These are phyloP conservation scores for Biancaea sappan DNA, from an alignment of 306 rosid genomes.

Conservation along the genomic window DNA sequence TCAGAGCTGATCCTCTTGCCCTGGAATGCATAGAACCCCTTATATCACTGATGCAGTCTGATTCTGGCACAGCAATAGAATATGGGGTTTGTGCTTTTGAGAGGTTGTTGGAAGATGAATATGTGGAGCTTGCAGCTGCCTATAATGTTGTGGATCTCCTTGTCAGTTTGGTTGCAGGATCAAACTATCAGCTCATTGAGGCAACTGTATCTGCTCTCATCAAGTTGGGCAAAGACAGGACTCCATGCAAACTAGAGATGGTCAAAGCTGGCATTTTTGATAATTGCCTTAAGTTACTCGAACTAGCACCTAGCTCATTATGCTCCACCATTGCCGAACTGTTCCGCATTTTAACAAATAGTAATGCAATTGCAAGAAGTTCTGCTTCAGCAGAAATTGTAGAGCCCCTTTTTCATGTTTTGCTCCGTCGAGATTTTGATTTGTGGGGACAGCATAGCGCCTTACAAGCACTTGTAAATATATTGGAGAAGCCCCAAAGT, in stretches of 20 bases:
- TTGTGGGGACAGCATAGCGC: slow-evolving; percentile 99
- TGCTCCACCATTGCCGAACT: slow-evolving; percentile 94
- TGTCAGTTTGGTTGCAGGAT: slow-evolving; percentile 81
- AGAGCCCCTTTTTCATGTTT: slow-evolving; percentile 93
- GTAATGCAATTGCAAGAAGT: slow-evolving; percentile 90
- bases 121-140: slow-evolving; percentile 79
- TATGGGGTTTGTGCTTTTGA: slow-evolving; percentile 91
- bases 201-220: slow-evolving; percentile 78
- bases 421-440: slow-evolving; percentile 79
- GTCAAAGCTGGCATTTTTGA: slow-evolving; percentile 79
- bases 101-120: slow-evolving; percentile 87
- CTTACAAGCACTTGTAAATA: slow-evolving; percentile 96
- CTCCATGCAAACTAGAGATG: slow-evolving; percentile 80
- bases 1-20: slow-evolving; percentile 76
- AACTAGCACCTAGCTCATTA: slow-evolving; percentile 78
- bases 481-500: slow-evolving; percentile 97
- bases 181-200: slow-evolving; percentile 74
- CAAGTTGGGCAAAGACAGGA: slow-evolving; percentile 91
- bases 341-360: slow-evolving; percentile 91
- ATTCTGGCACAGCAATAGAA: slow-evolving; percentile 62
- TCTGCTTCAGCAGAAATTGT: slow-evolving; percentile 83
- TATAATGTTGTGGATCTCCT: slow-evolving; percentile 77
- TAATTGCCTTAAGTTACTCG: slow-evolving; percentile 78
- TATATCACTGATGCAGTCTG: slow-evolving; percentile 75
- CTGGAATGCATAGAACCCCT: slow-evolving; percentile 79